Base-by-base conservation (phyloP, 192 early-diverging fungal genomes). In the Umbelopsis vinacea region DNA sequence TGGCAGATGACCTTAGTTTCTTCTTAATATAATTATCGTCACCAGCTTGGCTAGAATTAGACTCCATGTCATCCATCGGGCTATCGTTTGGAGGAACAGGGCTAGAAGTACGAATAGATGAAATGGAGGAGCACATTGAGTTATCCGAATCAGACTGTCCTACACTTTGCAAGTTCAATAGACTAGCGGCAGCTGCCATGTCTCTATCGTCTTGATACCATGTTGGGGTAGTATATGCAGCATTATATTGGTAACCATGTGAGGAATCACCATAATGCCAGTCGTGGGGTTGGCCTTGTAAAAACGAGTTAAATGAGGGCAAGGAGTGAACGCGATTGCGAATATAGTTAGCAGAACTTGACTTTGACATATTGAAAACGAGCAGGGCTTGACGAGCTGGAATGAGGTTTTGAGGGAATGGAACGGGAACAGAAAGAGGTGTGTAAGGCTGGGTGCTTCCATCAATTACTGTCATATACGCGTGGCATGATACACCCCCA, bases 341-440 rank as follows among this genome's bases (percentile, higher is more conserved):
- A 37, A 63, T 63, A 37, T 63, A 37, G 33, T 63, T 63, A 33
- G 57, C 23, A 22, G 53, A 26, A 24, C 53, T 2, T 63, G 57
- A 19, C 10, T 17, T 50, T 8, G 48, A 14, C 47, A 48, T 48
- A 48, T 10, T n/a, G 7, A 50, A 17, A 50, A 50, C 17, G 48
- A 43, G 40, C 6, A 11, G 40, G n/a, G 6, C 6, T 9, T 26
- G 29, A 26, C 22, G 8, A 24, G 0, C 2, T 54, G 23, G 6
- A 29, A 12, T 54, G 53, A 54, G 1, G 7, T 10, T 2, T 54
- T 54, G 0, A 54, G 26, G 10, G 53, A 37, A 26, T 37, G 57
- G 57, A 63, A 63, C 14, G 57, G 53, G 12, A 26, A 24, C n/a
- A 54, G 23, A 54, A 54, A 43, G 40, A 43, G 40, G 6, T 11